A percentile compares a stretch with the other conserved stretches of the same genome.
phyloP scores from a whole-genome alignment of 2,329 filamentous ascomycete genomes.

The Alternaria dauci region DNA sequence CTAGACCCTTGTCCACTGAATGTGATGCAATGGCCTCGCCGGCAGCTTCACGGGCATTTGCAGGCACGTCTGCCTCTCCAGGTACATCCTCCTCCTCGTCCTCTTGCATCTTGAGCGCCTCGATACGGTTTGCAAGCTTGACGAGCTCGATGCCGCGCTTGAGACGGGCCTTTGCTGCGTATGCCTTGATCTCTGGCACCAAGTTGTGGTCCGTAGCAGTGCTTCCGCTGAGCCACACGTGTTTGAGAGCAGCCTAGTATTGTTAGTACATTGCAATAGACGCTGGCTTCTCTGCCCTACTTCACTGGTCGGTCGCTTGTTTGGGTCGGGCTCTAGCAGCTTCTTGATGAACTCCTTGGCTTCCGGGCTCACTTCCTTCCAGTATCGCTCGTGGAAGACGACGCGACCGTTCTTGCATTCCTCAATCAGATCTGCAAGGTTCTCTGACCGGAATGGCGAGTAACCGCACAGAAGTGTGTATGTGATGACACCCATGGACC shows the following conservation, averaged over 20 bases:
- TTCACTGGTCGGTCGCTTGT: constrained; percentile 78
- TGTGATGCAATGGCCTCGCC: constrained; percentile 52
- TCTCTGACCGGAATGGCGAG: constrained; percentile 96
- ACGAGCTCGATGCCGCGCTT: constrained; percentile 94
- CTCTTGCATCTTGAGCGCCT: constrained; percentile 90
- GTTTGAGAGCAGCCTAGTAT: constrained; percentile 74
- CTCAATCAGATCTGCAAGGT: constrained; percentile 88
- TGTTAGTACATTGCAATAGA: constrained; percentile 21
- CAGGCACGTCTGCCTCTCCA: constrained; percentile 67
- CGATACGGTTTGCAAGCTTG: constrained; percentile 95
- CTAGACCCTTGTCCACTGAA: constrained; percentile 38
- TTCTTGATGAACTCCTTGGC: constrained; percentile 92
- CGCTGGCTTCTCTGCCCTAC: constrained; percentile 56
- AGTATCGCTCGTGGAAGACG: constrained; percentile 97
- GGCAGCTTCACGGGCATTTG: constrained; percentile 67
- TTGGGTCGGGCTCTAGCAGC: constrained; percentile 80
- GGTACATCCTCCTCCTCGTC: constrained; percentile 79
- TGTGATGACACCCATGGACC: constrained; percentile 98
- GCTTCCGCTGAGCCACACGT: constrained; percentile 90
- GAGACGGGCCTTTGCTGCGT: constrained; percentile 89
- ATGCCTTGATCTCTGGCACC: constrained; percentile 94
- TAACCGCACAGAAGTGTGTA: constrained; percentile 98
- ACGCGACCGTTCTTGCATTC: constrained; percentile 87
- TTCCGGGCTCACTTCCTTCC: constrained; percentile 95
- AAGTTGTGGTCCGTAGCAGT: constrained; percentile 95